Base-by-base conservation (phyloP, 768 basidiomycete genomes). In the Russula brevipes region DNA sequence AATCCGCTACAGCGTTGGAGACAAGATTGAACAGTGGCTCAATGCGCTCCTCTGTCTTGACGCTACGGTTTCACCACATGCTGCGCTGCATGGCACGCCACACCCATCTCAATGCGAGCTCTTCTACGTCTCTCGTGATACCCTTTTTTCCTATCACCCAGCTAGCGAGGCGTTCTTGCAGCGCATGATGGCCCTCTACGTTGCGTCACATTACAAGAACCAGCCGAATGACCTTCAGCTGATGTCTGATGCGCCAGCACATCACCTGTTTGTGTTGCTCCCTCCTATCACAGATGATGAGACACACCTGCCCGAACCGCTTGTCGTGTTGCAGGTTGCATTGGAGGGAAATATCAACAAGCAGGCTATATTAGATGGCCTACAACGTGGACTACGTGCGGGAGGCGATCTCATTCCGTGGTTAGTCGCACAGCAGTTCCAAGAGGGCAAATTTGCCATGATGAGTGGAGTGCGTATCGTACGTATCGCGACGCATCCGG, bases 161-260 rank as follows among this genome's bases (percentile, higher is more conserved):
- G 97, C 95, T 8, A 91, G 89, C n/a, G 97, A 99, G 74, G 81
- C 91, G 38, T 99, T 99, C 79, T 82, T 99, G 35, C 97, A 99
- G 75, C 85, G 95, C 41, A 94, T 98, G 89, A 97, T 98, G 94
- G 88, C 92, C 17, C 81, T 98, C 1, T 99, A 98, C 74, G 96
- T 98, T 56, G 92, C 97, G 1, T 90, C 89, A 55, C 97, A 99
- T 73, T 99, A 99, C 79, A 99, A 99, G 76, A 99, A 98, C 74
- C 92, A 95, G 71, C 97, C 97, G 19, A 98, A 99, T 72, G 97
- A 99, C 73, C 81, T 99, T n/a, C 96, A 98, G 73, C 82, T 99
- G 56, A 84, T 98, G 74, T 91, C 89, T 11, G 97, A 99, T 69
- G 97, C 97, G 0, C 97, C 97, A 0, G 95, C 94, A 0, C 96